Evolutionary conservation across 1,284 basidiomycete species (phyloP).

Genomic region (Coniferiporia sulphurascens): DNA sequence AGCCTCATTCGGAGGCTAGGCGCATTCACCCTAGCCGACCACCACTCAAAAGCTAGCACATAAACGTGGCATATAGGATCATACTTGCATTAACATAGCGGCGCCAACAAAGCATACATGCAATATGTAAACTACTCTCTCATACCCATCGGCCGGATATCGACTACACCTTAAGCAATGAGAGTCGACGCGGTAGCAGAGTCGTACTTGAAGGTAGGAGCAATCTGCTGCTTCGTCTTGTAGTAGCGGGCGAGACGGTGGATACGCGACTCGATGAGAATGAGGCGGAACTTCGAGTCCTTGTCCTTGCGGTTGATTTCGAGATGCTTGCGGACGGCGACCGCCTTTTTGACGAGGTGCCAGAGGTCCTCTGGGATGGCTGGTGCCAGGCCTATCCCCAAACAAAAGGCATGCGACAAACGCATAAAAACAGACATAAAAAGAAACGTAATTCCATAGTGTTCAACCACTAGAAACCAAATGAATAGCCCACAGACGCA

Average conservation of each 20-base stretch:
- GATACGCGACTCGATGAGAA: slow-evolving; percentile 98
- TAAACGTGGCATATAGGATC: too few relatives aligned
- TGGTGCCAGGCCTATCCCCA: slow-evolving; percentile 88
- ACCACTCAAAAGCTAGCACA: too few relatives aligned
- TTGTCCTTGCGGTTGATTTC: slow-evolving; percentile 98
- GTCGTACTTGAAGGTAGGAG: slow-evolving; percentile 98
- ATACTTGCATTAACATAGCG: not conserved
- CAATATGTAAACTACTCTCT: not conserved
- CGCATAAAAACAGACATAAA: slow-evolving; percentile 24
- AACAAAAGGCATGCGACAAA: slow-evolving; percentile 43
- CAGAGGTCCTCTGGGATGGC: slow-evolving; percentile 99
- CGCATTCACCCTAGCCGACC: too few relatives aligned
- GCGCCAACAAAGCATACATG: not conserved
- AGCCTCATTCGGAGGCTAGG: too few relatives aligned
- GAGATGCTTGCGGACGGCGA: slow-evolving; percentile 97
- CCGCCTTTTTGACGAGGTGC: slow-evolving; percentile 99
- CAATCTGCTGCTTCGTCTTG: slow-evolving; percentile 97
- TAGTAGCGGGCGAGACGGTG: slow-evolving; percentile 96
- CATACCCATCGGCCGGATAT: not conserved
- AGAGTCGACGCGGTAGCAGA: slow-evolving; percentile 86
- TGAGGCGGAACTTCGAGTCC: slow-evolving; percentile 97
- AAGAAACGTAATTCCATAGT: slow-evolving; percentile 14
- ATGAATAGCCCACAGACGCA: slow-evolving; percentile 36
- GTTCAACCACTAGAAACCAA: slow-evolving; percentile 26
- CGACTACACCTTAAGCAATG: slow-evolving; percentile 51